These are phyloP conservation scores for Candida argentea DNA, from an alignment of 805 yeast genomes.

Conservation along the genomic window DNA sequence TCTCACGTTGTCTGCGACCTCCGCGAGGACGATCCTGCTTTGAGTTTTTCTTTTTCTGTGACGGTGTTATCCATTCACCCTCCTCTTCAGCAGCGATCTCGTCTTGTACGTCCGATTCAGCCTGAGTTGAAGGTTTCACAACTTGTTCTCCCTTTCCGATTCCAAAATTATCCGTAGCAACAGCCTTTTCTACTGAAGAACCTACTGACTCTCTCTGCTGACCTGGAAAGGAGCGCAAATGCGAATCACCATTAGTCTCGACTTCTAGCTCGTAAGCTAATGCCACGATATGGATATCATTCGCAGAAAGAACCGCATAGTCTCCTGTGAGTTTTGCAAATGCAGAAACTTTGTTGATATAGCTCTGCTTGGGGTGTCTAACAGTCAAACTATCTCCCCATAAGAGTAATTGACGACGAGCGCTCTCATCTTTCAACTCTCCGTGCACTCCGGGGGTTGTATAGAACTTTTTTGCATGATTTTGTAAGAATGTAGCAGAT, in stretches of 20 bases:
- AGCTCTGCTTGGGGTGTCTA: conserved; percentile 66
- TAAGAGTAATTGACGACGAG: conserved; percentile 64
- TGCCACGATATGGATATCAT: conserved; percentile 90
- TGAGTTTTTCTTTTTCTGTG: not conserved
- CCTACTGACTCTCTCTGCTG: conserved; percentile 27
- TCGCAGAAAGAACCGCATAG: conserved; percentile 72
- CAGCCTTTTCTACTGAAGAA: conserved; percentile 2
- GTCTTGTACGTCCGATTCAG: not conserved
- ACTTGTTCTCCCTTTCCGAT: conserved; percentile 1
- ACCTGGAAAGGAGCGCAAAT: conserved; percentile 67
- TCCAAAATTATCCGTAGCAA: not conserved
- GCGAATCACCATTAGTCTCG: conserved; percentile 63
- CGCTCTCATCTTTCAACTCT: conserved; percentile 81
- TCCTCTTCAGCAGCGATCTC: no score
- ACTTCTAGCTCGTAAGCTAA: conserved; percentile 79
- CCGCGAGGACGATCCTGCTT: conserved; percentile 1
- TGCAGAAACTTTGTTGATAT: conserved; percentile 53
- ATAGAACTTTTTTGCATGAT: conserved; percentile 59
- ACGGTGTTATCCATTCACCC: not conserved
- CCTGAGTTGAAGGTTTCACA: not conserved
- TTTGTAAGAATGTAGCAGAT: conserved; percentile 61
- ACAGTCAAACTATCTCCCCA: conserved; percentile 69
- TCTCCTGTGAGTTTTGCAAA: conserved; percentile 92
- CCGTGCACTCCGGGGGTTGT: conserved; percentile 88
- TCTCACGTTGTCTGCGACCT: conserved; percentile 2